phyloP scores from a whole-genome alignment of 768 basidiomycete species.

The Solioccasus polychromus region DNA sequence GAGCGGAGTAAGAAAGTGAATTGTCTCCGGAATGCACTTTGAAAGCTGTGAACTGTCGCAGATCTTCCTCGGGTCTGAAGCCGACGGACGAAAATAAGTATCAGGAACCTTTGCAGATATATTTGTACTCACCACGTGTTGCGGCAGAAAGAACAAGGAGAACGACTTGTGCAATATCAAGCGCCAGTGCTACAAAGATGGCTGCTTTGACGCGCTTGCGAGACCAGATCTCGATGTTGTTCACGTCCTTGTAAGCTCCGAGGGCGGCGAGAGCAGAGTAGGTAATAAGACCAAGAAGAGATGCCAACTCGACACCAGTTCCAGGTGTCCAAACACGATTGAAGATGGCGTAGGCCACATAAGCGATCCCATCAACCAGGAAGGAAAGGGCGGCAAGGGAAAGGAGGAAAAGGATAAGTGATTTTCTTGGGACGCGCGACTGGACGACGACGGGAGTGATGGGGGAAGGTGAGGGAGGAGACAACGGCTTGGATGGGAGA shows the following conservation, averaged over 20 bases:
- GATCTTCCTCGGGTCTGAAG: conserved; percentile 16
- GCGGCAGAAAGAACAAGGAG: conserved; percentile 44
- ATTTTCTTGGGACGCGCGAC: conserved; percentile 68
- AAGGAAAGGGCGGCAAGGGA: conserved; percentile 70
- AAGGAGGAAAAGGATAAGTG: conserved; percentile 68
- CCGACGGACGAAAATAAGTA: not conserved
- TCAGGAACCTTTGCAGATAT: not conserved
- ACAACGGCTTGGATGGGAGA: conserved; percentile 44
- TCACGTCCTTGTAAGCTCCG: conserved; percentile 77
- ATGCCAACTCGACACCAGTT: conserved; percentile 65
- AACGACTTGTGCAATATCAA: conserved; percentile 61
- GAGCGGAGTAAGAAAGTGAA: conserved; percentile 56
- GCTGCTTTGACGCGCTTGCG: conserved; percentile 54
- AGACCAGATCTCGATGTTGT: conserved; percentile 67
- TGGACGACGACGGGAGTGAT: conserved; percentile 80
- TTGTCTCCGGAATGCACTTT: conserved; percentile 33
- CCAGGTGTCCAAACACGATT: conserved; percentile 60
- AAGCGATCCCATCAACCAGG: conserved; percentile 73
- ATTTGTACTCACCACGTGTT: conserved; percentile 33
- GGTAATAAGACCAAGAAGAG: conserved; percentile 65
- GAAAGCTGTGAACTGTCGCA: conserved; percentile 24
- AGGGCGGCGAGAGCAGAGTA: conserved; percentile 71
- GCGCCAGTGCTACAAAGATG: conserved; percentile 47
- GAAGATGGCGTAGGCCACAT: conserved; percentile 63
- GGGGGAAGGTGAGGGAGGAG: conserved; percentile 47